Percentiles rank a stretch among this genome's conserved stretches.
Conservation (phyloP, 495 filamentous ascomycete genomes). For the Hypoxylon fuscum region DNA sequence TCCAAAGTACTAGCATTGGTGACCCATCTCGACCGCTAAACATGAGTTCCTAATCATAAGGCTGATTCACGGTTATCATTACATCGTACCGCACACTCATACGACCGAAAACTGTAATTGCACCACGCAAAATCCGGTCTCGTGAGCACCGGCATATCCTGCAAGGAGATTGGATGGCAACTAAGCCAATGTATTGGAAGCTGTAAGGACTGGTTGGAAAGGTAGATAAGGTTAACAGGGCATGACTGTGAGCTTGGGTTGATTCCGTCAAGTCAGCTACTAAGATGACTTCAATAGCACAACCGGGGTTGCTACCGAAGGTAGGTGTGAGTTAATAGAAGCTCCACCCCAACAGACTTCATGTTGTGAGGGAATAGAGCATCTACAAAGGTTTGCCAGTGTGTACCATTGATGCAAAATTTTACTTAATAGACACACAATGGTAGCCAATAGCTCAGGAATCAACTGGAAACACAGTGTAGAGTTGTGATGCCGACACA, state of each 20-base stretch:
- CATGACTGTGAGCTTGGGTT: background rate
- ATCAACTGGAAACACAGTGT: background rate
- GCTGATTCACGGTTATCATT: background rate
- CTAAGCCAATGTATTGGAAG: background rate
- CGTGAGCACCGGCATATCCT: too few species aligned
- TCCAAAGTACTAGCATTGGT: too few species aligned
- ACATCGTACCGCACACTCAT: background rate
- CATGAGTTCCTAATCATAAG: background rate
- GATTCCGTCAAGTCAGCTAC: background rate
- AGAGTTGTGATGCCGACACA: constrained; percentile 12
- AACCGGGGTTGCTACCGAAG: too few species aligned
- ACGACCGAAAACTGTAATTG: background rate
- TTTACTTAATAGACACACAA: too few species aligned
- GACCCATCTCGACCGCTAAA: background rate
- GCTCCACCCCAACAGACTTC: too few species aligned
- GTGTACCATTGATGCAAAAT: too few species aligned
- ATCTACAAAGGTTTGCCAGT: too few species aligned
- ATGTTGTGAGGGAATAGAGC: too few species aligned
- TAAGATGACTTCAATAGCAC: too few species aligned
- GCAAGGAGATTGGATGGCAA: background rate
- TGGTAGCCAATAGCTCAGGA: too few species aligned
- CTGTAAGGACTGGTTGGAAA: background rate
- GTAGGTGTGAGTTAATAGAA: too few species aligned
- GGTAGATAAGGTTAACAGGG: constrained; percentile 9
- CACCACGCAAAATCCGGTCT: background rate